A percentile compares a stretch with the other conserved stretches of the same genome.
Conservation (phyloP, 2,329 filamentous ascomycete genomes). For the Alternaria rosae region DNA sequence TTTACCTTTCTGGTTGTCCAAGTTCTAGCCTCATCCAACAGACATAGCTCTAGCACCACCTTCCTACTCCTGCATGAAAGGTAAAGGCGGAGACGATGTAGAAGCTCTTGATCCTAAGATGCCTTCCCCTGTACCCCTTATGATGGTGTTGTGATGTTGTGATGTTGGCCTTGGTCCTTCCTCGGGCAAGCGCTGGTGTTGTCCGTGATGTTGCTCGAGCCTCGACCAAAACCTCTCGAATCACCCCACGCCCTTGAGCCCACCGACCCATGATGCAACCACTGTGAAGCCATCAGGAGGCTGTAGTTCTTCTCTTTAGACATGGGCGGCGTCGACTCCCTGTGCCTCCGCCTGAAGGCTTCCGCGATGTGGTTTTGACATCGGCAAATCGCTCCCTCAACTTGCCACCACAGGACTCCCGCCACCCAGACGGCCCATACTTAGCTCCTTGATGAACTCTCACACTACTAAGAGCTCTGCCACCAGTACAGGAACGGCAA, state of each 20-base stretch:
- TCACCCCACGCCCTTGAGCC: slow-evolving; percentile 2
- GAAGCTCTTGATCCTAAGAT: neutral
- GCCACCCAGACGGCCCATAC: neutral
- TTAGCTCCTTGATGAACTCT: neutral
- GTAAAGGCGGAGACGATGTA: neutral
- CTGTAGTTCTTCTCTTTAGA: neutral
- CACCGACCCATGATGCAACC: neutral
- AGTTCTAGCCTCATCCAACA: neutral
- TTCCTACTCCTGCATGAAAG: slow-evolving; percentile 1
- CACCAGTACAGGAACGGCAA: neutral
- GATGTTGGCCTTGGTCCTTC: neutral
- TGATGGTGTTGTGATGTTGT: neutral
- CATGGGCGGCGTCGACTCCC: neutral
- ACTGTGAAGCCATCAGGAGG: neutral
- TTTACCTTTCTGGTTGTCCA: neutral
- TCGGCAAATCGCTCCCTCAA: neutral
- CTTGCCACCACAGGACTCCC: neutral
- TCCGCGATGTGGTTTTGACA: neutral
- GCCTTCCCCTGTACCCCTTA: neutral
- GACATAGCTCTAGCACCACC: neutral
- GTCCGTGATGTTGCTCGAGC: neutral
- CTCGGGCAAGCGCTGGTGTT: neutral
- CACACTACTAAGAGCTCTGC: neutral
- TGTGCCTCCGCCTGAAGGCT: neutral
- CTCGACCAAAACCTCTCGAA: neutral